A percentile compares a stretch with the other conserved stretches of the same genome.
Conservation (phyloP, 768 basidiomycete genomes). For the Panaeolus cyanescens region DNA sequence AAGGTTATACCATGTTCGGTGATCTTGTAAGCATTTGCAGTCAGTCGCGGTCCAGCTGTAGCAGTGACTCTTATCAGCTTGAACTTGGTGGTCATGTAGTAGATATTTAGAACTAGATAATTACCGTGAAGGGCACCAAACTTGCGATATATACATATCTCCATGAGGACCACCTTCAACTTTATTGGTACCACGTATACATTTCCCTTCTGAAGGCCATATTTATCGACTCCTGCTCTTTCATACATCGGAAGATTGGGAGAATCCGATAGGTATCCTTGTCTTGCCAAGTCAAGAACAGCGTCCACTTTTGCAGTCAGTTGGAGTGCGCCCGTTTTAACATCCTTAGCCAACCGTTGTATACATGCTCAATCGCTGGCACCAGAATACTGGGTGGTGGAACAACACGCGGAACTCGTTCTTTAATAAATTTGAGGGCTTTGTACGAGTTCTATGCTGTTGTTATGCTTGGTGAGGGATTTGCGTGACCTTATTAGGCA, state of each 20-base stretch:
- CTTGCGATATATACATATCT: constrained; percentile 19
- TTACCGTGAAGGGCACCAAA: constrained; percentile 17
- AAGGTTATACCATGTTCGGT: constrained; percentile 22
- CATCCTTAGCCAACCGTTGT: constrained; percentile 19
- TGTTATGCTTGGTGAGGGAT: too few relatives aligned
- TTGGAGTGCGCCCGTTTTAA: constrained; percentile 9
- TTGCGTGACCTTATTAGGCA: too few relatives aligned
- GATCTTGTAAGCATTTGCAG: constrained; percentile 24
- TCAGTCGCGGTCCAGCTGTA: constrained; percentile 21
- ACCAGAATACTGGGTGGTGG: constrained; percentile 21
- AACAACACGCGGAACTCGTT: constrained; percentile 14
- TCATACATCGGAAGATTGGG: constrained; percentile 16
- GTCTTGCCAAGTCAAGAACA: constrained; percentile 17
- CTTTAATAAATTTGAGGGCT: constrained; percentile 15
- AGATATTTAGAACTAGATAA: too few relatives aligned
- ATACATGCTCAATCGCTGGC: constrained; percentile 20
- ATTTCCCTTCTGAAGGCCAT: constrained; percentile 23
- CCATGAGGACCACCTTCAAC: too few relatives aligned
- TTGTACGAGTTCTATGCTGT: too few relatives aligned
- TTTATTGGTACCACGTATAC: constrained; percentile 25
- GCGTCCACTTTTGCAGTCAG: constrained; percentile 17
- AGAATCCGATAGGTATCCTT: constrained; percentile 23
- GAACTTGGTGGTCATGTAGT: neutral
- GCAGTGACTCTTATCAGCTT: neutral
- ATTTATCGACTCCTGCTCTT: constrained; percentile 15